Percentiles rank a stretch among this genome's conserved stretches.
Evolutionary conservation across 805 yeast genomes (phyloP).

Genomic region (Lachancea lanzarotensis): DNA sequence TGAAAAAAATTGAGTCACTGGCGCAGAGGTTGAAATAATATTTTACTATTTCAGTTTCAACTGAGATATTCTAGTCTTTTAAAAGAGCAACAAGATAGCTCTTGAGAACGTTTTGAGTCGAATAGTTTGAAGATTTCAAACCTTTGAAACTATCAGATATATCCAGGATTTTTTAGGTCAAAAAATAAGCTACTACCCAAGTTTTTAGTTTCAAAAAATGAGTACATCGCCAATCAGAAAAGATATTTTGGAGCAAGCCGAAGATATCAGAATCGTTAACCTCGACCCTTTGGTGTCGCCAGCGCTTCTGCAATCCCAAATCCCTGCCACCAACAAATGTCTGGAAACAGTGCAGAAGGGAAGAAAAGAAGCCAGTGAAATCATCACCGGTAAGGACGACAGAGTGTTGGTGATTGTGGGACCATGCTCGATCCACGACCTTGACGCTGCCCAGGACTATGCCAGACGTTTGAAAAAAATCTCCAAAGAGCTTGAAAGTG

Average conservation of each 20-base stretch:
- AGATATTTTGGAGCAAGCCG: slow-evolving; percentile 47
- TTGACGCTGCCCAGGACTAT: slow-evolving; percentile 83
- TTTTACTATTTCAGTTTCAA: background rate
- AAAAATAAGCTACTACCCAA: no score
- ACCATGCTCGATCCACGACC: slow-evolving; percentile 95
- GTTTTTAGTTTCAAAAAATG: background rate
- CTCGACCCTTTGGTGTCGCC: slow-evolving; percentile 95
- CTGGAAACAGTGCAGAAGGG: slow-evolving; percentile 65
- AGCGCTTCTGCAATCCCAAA: slow-evolving; percentile 79
- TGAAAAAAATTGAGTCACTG: background rate
- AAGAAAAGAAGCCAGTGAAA: slow-evolving; percentile 69
- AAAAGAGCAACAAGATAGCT: no score
- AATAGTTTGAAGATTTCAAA: no score
- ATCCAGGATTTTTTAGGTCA: no score
- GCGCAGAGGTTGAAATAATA: background rate
- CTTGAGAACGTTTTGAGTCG: no score
- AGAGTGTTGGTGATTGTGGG: slow-evolving; percentile 85
- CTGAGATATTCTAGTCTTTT: no score
- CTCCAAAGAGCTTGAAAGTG: slow-evolving; percentile 64
- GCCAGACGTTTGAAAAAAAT: slow-evolving; percentile 61
- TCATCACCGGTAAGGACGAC: slow-evolving; percentile 72
- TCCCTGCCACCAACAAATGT: slow-evolving; percentile 54
- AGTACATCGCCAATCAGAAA: slow-evolving; percentile 3
- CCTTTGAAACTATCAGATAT: no score
- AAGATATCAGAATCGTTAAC: slow-evolving; percentile 75